Evolutionary conservation across 192 early-diverging fungal genomes (phyloP), one percentile per base, ranked within the genome.

Genomic region (Rhizophagus prolifer): DNA sequence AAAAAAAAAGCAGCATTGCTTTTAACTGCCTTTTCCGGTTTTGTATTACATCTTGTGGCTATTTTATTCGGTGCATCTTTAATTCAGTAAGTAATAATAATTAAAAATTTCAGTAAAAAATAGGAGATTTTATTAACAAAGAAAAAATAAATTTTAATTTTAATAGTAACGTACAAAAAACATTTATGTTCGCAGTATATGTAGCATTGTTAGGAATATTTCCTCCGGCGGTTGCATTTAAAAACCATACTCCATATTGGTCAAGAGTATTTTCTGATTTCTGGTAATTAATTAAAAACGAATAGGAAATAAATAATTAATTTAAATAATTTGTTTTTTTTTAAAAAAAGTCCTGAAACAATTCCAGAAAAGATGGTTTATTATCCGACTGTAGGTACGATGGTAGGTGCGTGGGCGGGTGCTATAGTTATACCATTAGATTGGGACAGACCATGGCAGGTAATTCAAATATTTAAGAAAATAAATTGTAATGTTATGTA

Each of bases 371-470:
- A 81, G n/a, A 79, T 78, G 38, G 77, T 80, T 13, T 82, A 82
- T 76, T 74, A 80, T 30, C 78, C 81, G 54, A 70, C 76, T 23
- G 62, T 85, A 1, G 74, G 66, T 54, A 41, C 78, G 12, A 69
- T 85, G 30, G 41, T 82, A 25, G 85, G 85, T 13, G 82, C 85
- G 26, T 86, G 85, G 85, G 66, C 84, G n/a, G 82, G 85, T 28
- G 82, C 82, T 44, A 77, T 82, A 65, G 82, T 86, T 14, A 78
- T 86, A 58, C 85, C 82, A 9, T 72, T 86, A 46, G 85, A 84
- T 75, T 86, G 85, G 85, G 82, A 86, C 30, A 65, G 81, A 64
- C 77, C 83, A 44, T 86, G 85, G 85, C 85, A 86, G 77, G 81
- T 80, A 41, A 62, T 76, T 58, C 2, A 5, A 72, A 61, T 31